Evolutionary conservation across 257 asterid species (phyloP).

Genomic region (Petunia axillaris): DNA sequence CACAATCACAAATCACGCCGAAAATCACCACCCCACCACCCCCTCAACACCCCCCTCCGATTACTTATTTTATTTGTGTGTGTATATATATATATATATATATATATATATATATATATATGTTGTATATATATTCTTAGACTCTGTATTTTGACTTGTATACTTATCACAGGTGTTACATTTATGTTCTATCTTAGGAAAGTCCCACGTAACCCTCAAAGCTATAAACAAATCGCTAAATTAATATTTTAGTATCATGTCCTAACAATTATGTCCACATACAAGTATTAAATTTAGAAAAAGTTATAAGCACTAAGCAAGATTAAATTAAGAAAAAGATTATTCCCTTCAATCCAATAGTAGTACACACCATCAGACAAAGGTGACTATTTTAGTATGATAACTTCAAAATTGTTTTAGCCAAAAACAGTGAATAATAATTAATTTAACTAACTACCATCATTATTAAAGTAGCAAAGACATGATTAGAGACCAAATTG

Average conservation of each 20-base stretch:
- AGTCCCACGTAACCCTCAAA: not conserved
- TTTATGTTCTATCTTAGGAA: not conserved
- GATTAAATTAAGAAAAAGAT: conserved; percentile 8
- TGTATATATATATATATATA: conserved; percentile 2
- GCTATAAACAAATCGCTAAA: not conserved
- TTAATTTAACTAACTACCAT: conserved; percentile 31
- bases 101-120: not conserved
- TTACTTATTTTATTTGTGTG: not conserved
- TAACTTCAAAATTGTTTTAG: not conserved
- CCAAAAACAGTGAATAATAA: not conserved
- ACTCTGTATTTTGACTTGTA: conserved; percentile 3
- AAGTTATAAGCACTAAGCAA: not conserved
- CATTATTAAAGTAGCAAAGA: conserved; percentile 37
- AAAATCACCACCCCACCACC: not conserved
- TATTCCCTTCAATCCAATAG: conserved; percentile 34
- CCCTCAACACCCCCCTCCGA: not conserved
- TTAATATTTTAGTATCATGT: not conserved
- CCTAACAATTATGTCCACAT: not conserved
- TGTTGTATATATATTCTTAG: not conserved
- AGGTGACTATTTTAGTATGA: conserved; percentile 20
- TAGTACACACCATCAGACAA: conserved; percentile 43
- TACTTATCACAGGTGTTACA: conserved; percentile 17
- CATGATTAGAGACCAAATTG: conserved; percentile 41
- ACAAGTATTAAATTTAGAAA: not conserved
- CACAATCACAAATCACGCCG: conserved; percentile 22